Conservation (phyloP, 2,329 filamentous ascomycete species). For the Aspergillus sp. region DNA sequence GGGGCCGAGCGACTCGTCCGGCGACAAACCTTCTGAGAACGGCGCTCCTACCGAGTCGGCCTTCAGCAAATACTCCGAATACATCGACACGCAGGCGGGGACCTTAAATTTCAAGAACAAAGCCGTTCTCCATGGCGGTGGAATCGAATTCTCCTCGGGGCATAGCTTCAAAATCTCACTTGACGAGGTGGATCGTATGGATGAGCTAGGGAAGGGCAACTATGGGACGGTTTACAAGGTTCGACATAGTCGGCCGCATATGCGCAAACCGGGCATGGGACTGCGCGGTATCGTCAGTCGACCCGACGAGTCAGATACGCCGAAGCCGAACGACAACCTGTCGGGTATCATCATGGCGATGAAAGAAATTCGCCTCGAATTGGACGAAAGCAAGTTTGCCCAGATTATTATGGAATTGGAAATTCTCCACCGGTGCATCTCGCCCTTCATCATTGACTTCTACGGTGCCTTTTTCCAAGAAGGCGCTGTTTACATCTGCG, state of each 20-base stretch:
- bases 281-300: conserved; percentile 59
- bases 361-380: conserved; percentile 95
- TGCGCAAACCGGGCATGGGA: conserved; percentile 61
- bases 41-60: conserved; percentile 47
- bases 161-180: conserved; percentile 90
- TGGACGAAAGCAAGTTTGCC: conserved; percentile 95
- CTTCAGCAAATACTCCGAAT: conserved; percentile 72
- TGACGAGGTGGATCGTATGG: conserved; percentile 89
- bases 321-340: conserved; percentile 26
- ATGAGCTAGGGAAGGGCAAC: conserved; percentile 95
- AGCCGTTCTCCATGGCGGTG: conserved; percentile 81
- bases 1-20: conserved; percentile 47
- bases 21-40: conserved; percentile 32
- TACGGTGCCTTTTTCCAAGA: conserved; percentile 99
- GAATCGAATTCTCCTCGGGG: conserved; percentile 89
- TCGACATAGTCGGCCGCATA: conserved; percentile 71
- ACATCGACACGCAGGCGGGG: conserved; percentile 87
- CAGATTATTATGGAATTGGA: conserved; percentile 98
- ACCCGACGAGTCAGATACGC: conserved; percentile 18
- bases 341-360: conserved; percentile 89
- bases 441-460: conserved; percentile 97
- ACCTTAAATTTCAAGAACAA: conserved; percentile 92
- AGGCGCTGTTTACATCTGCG: conserved; percentile 97
- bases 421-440: conserved; percentile 90
- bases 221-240: conserved; percentile 99